Base-by-base conservation (phyloP, 768 basidiomycete genomes). In the Kwoniella sp. region DNA sequence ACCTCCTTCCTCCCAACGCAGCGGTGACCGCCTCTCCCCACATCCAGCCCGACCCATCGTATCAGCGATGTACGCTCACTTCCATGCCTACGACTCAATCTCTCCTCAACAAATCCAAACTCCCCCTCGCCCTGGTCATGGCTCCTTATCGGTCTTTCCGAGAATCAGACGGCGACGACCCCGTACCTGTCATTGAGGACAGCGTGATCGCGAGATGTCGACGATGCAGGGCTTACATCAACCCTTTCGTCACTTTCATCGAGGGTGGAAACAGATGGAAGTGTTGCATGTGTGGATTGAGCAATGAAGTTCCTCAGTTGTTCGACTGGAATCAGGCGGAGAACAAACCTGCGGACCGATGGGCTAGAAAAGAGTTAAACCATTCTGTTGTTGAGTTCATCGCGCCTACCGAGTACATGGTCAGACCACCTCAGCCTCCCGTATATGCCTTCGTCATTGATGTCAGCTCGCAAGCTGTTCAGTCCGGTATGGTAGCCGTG, bases 221-320 rank as follows among this genome's bases (percentile, higher is more conserved):
- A 66, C 86, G 95, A 21, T 97, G 95, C 83, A 87, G 95, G 76
- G 89, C 92, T 36, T 97, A 97, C 82, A 97, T 98, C 80, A 95
- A 97, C 77, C 93, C 95, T 2, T 98, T 90, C 74, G 93, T 96
- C 22, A 91, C 92, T 74, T 98, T 98, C 80, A 91, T 98, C 73
- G 96, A 99, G 73, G 93, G 93, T 58, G 96, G 96, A 29, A 94
- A 92, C 81, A 87, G 92, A 86, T 99, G 96, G 96, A 90, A 96
- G 78, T 99, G 96, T 80, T 95, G 92, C 81, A 92, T 99, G 92
- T 99, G 96, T 80, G 91, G 89, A 73, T 88, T 98, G 85, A 90
- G 91, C 46, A 99, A 98, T 79, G 96, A 98, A 81, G 94, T 98
- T 0, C 96, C 96, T 24, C 94, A 97, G 73, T 83, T 96, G 55